Base-by-base conservation (phyloP, 331 rosid species). In the Stylosanthes scabra region DNA sequence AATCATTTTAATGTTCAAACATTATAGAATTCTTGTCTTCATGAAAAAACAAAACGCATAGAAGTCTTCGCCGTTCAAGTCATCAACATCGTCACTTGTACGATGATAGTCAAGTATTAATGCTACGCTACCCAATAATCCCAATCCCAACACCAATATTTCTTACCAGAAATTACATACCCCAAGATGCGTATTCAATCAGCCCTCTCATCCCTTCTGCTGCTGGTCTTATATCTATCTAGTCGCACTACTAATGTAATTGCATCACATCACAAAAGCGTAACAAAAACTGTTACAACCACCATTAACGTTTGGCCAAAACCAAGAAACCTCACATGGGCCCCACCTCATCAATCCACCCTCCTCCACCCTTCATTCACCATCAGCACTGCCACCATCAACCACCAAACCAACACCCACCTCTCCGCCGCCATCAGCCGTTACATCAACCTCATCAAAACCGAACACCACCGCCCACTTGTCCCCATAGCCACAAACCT, bases 281-380 rank as follows among this genome's bases (percentile, higher is more conserved):
- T 13, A 40, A 37, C 12, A 3, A 20, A 9, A 55, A 15, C 29
- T 51, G 6, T 20, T 4, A 47, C 54, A 3, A 47, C 54, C 16
- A 34, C 47, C 65, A 56, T 89, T 70, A 84, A 85, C 49, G 85
- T 89, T 6, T 91, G 97, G 98, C 98, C 98, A 0, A 87, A 80
- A 59, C 98, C 96, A 11, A 80, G 78, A 74, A 57, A 77, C 71
- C 78, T 93, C 80, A 63, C 79, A 4, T 93, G 96, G 97, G 41
- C 90, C 70, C 52, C 68, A 52, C 94, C 92, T 1, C 80, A 69
- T 10, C 54, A 72, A 42, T 75, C 82, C 72, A 74, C 83, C 13
- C 82, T 63, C 11, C 86, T 93, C 63, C 85, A 96, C 56, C 86
- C 96, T 3, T 13, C 78, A 8, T 93, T 93, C 90, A 62, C 79